Conservation (phyloP, 208 protist genomes). For the Crithidia bombi region DNA sequence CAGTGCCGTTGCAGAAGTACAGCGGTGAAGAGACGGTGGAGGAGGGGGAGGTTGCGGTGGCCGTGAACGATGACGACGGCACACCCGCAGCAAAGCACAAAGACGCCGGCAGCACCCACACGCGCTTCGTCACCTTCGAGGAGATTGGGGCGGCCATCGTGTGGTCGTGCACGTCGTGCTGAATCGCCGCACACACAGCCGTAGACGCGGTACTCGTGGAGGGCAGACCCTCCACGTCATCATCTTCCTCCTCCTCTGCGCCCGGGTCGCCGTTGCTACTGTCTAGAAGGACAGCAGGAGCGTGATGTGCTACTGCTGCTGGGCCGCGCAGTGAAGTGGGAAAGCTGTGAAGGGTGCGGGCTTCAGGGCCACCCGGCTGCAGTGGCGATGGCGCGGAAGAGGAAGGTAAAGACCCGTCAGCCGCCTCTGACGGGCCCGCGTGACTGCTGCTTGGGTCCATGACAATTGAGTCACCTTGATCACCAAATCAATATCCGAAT, state of each 20-base stretch:
- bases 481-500: too few relatives aligned
- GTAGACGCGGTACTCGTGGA: background rate
- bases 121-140: background rate
- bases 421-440: too few relatives aligned
- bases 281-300: background rate
- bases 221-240: background rate
- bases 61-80: background rate
- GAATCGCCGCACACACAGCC: background rate
- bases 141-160: conserved; percentile 4
- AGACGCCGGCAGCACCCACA: conserved; percentile 35
- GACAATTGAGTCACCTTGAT: too few relatives aligned
- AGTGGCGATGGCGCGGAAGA: too few relatives aligned
- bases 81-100: conserved; percentile 3
- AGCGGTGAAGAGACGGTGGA: too few relatives aligned
- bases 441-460: too few relatives aligned
- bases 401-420: background rate
- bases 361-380: too few relatives aligned
- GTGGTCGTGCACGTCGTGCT: conserved; percentile 24
- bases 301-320: background rate
- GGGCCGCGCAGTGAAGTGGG: too few relatives aligned
- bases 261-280: background rate
- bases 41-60: background rate
- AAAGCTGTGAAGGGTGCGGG: too few relatives aligned
- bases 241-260: background rate
- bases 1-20: too few relatives aligned